Evolutionary conservation across 108 stramenopile species (phyloP).

Genomic region (Ochromonas danica): DNA sequence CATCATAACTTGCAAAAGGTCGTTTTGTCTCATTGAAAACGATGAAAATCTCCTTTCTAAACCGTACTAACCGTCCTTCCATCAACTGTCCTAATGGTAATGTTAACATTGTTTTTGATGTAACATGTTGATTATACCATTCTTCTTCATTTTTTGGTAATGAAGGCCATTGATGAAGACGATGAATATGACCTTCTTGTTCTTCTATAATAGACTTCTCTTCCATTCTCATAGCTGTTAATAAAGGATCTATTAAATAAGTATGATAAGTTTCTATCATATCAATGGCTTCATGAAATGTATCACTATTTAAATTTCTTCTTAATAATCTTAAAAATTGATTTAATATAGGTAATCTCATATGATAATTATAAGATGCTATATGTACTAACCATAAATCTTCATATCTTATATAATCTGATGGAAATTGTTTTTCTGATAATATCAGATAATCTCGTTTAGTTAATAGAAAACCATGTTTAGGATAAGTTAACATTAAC

Average conservation of each 20-base stretch:
- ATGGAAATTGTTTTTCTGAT: constrained; percentile 4
- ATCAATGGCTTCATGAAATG: background rate
- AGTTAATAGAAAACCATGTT: background rate
- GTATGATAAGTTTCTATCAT: background rate
- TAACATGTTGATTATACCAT: background rate
- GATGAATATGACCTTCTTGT: background rate
- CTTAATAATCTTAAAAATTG: background rate
- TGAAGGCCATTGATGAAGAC: background rate
- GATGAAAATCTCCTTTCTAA: background rate
- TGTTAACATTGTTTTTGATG: background rate
- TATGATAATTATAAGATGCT: background rate
- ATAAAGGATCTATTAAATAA: background rate
- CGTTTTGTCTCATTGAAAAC: background rate
- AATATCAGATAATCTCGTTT: background rate
- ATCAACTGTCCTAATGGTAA: background rate
- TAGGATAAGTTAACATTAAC: background rate
- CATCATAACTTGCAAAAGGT: background rate
- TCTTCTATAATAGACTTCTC: background rate
- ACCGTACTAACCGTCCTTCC: background rate
- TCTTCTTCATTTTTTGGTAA: too few species aligned
- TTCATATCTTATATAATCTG: background rate
- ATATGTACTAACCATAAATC: background rate
- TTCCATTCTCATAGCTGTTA: background rate
- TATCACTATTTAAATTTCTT: background rate
- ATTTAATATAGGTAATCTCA: background rate